A percentile compares a stretch with the other conserved stretches of the same genome.
Evolutionary conservation across 768 basidiomycete species (phyloP).

Genomic region (Lentinula edodes): DNA sequence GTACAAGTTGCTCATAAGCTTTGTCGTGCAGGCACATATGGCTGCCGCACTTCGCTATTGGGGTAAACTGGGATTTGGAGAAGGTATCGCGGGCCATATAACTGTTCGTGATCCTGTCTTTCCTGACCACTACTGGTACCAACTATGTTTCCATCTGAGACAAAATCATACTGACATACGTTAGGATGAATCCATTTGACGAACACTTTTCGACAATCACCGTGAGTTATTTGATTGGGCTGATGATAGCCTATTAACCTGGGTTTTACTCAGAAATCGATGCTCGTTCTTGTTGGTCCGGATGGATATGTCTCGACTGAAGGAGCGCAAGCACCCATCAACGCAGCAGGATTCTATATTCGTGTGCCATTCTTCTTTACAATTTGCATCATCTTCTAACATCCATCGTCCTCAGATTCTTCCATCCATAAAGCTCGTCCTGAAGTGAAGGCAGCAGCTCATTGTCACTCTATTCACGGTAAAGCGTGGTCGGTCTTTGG

Average conservation of each 20-base stretch:
- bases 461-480: conserved; percentile 43
- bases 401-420: conserved; percentile 30
- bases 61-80: conserved; percentile 17
- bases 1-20: neutral
- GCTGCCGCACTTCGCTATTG: conserved; percentile 22
- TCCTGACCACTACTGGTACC: conserved; percentile 21
- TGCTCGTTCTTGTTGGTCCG: conserved; percentile 22
- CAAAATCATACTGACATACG: neutral
- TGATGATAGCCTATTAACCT: neutral
- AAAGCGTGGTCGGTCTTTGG: conserved; percentile 46
- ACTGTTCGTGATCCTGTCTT: conserved; percentile 19
- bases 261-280: conserved; percentile 14
- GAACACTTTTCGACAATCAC: conserved; percentile 23
- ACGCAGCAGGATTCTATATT: conserved; percentile 21
- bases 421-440: conserved; percentile 42
- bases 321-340: conserved; percentile 24
- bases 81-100: conserved; percentile 21
- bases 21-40: conserved; percentile 16
- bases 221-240: conserved; percentile 5
- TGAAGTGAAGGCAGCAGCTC: conserved; percentile 41
- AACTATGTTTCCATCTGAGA: neutral
- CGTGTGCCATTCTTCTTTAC: conserved; percentile 7
- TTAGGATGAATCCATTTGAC: conserved; percentile 22
- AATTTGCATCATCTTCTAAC: neutral
- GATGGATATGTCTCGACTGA: conserved; percentile 19